A percentile compares a stretch with the other conserved stretches of the same genome.
Conservation (phyloP, 208 protist species). For the Herpetomonas samuelpessoai region DNA sequence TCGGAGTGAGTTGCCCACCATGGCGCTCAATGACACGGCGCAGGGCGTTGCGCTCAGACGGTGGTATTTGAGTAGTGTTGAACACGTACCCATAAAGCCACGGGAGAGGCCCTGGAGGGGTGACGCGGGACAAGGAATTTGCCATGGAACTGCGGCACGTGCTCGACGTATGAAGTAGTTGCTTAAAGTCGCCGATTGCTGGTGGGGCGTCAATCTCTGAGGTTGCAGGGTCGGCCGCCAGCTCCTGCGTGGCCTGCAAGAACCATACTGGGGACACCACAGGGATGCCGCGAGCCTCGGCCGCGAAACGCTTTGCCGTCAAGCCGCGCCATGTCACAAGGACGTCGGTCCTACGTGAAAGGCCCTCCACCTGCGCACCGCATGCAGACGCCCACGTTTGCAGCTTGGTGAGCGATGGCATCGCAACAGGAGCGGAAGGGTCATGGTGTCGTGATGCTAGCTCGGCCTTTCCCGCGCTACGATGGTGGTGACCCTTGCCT, state of each 20-base stretch:
- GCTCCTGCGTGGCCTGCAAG: background rate
- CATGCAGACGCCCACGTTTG: too few relatives aligned
- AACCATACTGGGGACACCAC: constrained; percentile 63
- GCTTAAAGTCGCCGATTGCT: too few relatives aligned
- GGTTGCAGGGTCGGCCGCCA: constrained; percentile 3
- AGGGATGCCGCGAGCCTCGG: constrained; percentile 40
- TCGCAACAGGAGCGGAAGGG: too few relatives aligned
- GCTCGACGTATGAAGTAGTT: background rate
- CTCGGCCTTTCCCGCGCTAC: too few relatives aligned
- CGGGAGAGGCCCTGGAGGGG: constrained; percentile 26
- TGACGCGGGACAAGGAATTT: background rate
- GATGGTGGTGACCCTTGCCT: too few relatives aligned
- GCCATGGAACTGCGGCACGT: background rate
- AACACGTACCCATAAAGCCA: constrained; percentile 69
- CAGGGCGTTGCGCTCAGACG: constrained; percentile 44
- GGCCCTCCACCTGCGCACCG: constrained; percentile 26
- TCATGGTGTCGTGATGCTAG: too few relatives aligned
- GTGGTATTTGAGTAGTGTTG: constrained; percentile 37
- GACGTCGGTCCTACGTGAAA: constrained; percentile 41
- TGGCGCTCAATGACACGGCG: constrained; percentile 33
- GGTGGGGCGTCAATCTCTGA: background rate
- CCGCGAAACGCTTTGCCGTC: constrained; percentile 66
- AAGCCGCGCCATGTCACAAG: constrained; percentile 68
- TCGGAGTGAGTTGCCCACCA: constrained; percentile 35
- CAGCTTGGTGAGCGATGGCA: too few relatives aligned